Conservation (phyloP, 805 yeast genomes). For the Metschnikowia rubicola region DNA sequence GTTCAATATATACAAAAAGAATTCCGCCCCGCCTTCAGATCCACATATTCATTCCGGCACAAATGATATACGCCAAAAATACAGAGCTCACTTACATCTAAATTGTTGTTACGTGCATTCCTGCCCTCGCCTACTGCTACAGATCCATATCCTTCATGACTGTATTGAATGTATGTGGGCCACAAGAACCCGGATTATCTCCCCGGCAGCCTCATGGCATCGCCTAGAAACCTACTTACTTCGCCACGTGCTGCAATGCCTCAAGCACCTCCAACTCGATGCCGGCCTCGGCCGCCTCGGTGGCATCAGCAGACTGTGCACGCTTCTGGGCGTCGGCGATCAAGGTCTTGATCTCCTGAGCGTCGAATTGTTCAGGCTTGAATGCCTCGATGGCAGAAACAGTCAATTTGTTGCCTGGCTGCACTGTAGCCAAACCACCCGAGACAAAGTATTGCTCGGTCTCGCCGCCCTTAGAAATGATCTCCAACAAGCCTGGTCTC, state of each 20-base stretch:
- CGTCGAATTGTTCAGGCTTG: constrained; percentile 82
- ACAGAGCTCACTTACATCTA: no score
- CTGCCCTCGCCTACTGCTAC: no score
- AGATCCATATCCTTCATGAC: no score
- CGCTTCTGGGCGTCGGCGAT: constrained; percentile 94
- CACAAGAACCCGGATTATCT: no score
- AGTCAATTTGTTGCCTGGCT: constrained; percentile 87
- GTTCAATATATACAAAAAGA: no score
- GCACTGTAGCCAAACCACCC: constrained; percentile 96
- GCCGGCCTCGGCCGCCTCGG: constrained; percentile 88
- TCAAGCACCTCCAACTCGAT: constrained; percentile 95
- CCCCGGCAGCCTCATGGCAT: no score
- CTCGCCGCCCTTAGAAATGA: constrained; percentile 72
- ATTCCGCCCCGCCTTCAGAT: no score
- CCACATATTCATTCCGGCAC: no score
- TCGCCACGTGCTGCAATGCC: constrained; percentile 82
- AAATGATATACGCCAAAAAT: no score
- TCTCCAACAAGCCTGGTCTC: constrained; percentile 91
- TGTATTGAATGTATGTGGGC: no score
- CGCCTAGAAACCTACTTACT: constrained; percentile 34
- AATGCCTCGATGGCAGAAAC: constrained; percentile 95
- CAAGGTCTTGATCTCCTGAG: constrained; percentile 72
- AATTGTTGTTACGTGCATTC: no score
- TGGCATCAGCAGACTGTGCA: constrained; percentile 78
- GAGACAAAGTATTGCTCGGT: constrained; percentile 81